Evolutionary conservation across 2,329 filamentous ascomycete species (phyloP), one percentile per base, ranked within the genome.

Genomic region (Rhynchosporium graminicola): DNA sequence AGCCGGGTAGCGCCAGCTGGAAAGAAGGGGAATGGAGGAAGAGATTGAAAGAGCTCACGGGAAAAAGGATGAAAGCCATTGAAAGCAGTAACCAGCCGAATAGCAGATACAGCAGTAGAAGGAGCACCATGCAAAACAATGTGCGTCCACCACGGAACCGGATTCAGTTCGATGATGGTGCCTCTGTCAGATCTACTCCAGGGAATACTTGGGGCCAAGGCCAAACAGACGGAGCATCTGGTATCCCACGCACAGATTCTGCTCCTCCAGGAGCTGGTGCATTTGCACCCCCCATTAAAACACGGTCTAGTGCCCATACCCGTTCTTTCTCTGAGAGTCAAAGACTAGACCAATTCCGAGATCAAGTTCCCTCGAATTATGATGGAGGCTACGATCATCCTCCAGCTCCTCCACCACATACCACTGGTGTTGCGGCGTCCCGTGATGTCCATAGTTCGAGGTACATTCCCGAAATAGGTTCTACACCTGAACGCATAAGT

Each of bases 11-110:
- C 74, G 78, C 84, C 26, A 80, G 77, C 29, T 97, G 93, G 92
- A 87, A 81, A 50, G 95, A 98, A 76, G 83, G 87, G 29, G 91
- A 97, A 68, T 99, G 95, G 95, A 87, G 93, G 68, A 89, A 87
- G 73, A 87, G 89, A 71, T 77, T 99, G 74, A 98, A 97, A 77
- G 92, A 97, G 63, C 80, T 94, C 50, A 97, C 94, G 0, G 87
- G 89, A 4, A 86, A 85, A 60, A 86, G 92, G 28, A 94, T 96
- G 85, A 86, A 85, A 33, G 82, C 80, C 15, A 79, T 85, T 55
- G 82, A 74, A 15, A 76, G 85, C 51, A 82, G 68, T n/a, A 71
- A 69, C 33, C 59, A 59, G 47, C 59, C 61, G 40, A 69, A 70
- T 46, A 73, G 80, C 63, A 80, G 82, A 61, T 82, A 82, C 64